These are phyloP conservation scores for Lasiodiplodia theobromae DNA, from an alignment of 2,329 filamentous ascomycete species.

Conservation along the genomic window DNA sequence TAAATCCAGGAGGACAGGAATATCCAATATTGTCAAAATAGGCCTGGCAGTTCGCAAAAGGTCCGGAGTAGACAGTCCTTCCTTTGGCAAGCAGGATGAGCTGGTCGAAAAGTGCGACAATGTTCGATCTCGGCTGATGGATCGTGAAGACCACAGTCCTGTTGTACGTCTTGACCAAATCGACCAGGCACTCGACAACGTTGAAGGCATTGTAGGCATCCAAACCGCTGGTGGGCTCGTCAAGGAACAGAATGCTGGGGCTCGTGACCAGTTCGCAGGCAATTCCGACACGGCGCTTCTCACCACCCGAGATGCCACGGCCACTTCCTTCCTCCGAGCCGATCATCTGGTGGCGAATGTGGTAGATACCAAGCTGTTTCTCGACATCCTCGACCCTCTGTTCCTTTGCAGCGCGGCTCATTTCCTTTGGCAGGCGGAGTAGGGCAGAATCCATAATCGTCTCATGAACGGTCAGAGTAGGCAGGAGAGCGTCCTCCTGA, in stretches of 20 bases:
- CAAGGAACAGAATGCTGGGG: slow-evolving; percentile 94
- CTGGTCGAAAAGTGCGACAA: slow-evolving; percentile 94
- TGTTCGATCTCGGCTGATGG: slow-evolving; percentile 96
- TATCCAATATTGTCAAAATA: slow-evolving; percentile 96
- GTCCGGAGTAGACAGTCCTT: slow-evolving; percentile 90
- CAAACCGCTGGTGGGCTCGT: slow-evolving; percentile 94
- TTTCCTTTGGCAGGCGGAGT: slow-evolving; percentile 88
- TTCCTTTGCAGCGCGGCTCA: slow-evolving; percentile 87
- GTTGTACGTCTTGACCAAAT: slow-evolving; percentile 93
- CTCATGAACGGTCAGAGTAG: slow-evolving; percentile 95
- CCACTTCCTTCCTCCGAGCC: slow-evolving; percentile 94
- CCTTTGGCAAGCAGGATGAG: slow-evolving; percentile 91
- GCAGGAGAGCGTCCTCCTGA: slow-evolving; percentile 96
- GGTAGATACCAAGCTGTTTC: slow-evolving; percentile 90
- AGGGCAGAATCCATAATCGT: slow-evolving; percentile 95
- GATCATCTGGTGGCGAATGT: slow-evolving; percentile 93
- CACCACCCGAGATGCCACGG: slow-evolving; percentile 94
- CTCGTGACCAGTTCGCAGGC: slow-evolving; percentile 98
- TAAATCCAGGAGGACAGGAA: slow-evolving; percentile 93
- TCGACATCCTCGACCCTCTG: slow-evolving; percentile 92
- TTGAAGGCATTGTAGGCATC: slow-evolving; percentile 99
- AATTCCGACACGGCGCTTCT: slow-evolving; percentile 95
- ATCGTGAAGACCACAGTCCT: slow-evolving; percentile 98
- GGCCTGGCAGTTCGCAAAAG: slow-evolving; percentile 83
- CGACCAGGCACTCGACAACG: slow-evolving; percentile 94